These are phyloP conservation scores for Cyberlindnera petersonii DNA, from an alignment of 805 yeast genomes.

Conservation along the genomic window DNA sequence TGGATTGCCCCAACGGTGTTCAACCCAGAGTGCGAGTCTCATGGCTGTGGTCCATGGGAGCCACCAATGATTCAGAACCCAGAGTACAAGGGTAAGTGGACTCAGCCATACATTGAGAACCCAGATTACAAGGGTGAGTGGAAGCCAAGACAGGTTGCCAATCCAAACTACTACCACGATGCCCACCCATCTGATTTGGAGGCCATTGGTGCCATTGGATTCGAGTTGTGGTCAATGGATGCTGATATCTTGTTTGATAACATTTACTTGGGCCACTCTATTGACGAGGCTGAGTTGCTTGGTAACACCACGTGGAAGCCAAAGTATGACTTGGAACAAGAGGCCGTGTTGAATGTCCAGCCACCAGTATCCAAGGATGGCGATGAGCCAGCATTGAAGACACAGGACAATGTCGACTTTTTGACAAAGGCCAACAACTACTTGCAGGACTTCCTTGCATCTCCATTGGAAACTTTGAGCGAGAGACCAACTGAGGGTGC, in stretches of 20 bases:
- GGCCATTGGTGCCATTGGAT: conserved; percentile 76
- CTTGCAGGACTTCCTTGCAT: conserved; percentile 36
- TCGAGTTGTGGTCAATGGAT: conserved; percentile 88
- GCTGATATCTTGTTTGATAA: conserved; percentile 72
- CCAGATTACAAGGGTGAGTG: conserved; percentile 80
- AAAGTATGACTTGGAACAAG: conserved; percentile 49
- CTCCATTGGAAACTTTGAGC: conserved; percentile 43
- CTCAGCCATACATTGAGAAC: conserved; percentile 60
- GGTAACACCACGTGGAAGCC: conserved; percentile 72
- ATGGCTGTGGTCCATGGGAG: conserved; percentile 82
- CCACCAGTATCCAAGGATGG: conserved; percentile 2
- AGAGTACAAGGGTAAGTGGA: conserved; percentile 75
- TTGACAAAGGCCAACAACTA: conserved; percentile 31
- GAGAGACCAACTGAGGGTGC: conserved; percentile 49
- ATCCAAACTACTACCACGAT: conserved; percentile 68
- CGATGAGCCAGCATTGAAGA: conserved; percentile 1
- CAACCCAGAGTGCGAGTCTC: conserved; percentile 68
- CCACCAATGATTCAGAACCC: conserved; percentile 67
- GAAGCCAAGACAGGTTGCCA: conserved; percentile 60
- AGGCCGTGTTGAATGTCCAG: conserved; percentile 15
- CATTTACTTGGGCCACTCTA: conserved; percentile 78
- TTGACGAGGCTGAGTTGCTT: conserved; percentile 77
- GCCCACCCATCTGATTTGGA: conserved; percentile 53
- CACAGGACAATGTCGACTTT: conserved; percentile 8
- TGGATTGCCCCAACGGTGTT: conserved; percentile 69